Conservation (phyloP, 2,329 filamentous ascomycete species). For the Apiospora rasikravindrae region DNA sequence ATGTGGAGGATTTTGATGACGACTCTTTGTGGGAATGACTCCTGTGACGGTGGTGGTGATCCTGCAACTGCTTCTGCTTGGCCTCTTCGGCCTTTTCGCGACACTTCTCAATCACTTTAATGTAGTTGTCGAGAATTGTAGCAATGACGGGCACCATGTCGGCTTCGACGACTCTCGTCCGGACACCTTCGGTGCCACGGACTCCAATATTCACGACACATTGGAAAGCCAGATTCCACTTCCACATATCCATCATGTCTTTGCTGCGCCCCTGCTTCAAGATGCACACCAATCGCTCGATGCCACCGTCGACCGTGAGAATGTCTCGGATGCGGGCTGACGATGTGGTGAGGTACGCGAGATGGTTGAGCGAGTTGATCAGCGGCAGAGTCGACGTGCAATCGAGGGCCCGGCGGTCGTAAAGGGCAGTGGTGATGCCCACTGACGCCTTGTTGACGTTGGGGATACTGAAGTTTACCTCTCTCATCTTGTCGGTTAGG, state of each 20-base stretch:
- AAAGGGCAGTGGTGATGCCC: slow-evolving; percentile 97
- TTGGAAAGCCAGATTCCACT: slow-evolving; percentile 99
- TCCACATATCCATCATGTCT: slow-evolving; percentile 99
- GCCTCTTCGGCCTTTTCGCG: slow-evolving; percentile 84
- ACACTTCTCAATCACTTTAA: slow-evolving; percentile 92
- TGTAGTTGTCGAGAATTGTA: slow-evolving; percentile 97
- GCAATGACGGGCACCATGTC: slow-evolving; percentile 99
- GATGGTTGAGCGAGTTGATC: slow-evolving; percentile 98
- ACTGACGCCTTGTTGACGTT: slow-evolving; percentile 99
- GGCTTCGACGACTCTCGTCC: slow-evolving; percentile 94
- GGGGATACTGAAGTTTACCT: slow-evolving; percentile 99
- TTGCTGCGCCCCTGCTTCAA: slow-evolving; percentile 96
- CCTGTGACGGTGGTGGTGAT: slow-evolving; percentile 57
- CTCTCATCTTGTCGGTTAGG: slow-evolving; percentile 76
- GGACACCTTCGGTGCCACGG: slow-evolving; percentile 89
- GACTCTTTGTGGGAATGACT: slow-evolving; percentile 54
- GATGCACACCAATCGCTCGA: slow-evolving; percentile 95
- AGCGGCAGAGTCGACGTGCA: slow-evolving; percentile 97
- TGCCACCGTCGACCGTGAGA: slow-evolving; percentile 96
- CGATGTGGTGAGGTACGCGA: slow-evolving; percentile 97
- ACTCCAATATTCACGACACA: slow-evolving; percentile 99
- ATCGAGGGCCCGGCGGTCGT: slow-evolving; percentile 95
- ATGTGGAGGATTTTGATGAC: slow-evolving; percentile 51
- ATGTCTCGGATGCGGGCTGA: slow-evolving; percentile 98
- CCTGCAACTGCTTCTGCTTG: slow-evolving; percentile 70